Base-by-base conservation (phyloP, 345 rosid species). In the Acer negundo region DNA sequence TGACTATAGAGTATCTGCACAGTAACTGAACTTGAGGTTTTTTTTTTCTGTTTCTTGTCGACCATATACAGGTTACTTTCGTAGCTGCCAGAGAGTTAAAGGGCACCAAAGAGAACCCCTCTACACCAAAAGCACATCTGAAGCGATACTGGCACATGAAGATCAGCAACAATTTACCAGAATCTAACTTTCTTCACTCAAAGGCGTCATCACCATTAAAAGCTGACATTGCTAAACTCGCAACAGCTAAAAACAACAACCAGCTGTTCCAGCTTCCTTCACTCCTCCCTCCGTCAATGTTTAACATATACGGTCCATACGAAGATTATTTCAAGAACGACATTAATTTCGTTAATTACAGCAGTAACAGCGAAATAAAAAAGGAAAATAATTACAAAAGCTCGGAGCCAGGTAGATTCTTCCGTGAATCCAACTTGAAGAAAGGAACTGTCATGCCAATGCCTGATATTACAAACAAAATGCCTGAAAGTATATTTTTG, bases 61-160 rank as follows among this genome's bases (percentile, higher is more conserved):
- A 35, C 38, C 6, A 35, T 35, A 35, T 35, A 42, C 46, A 42
- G 46, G 46, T 9, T 42, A 42, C 46, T 42, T 42, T 42, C 46
- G 11, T 9, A 9, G 46, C 46, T 42, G 46, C 46, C 10, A 9
- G 46, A 42, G 46, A 53, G 6, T 53, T 53, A 12, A 19, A 13
- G n/a, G 56, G 67, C 6, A 5, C 6, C 63, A 85, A 79, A 9
- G 80, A 84, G 53, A 90, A 85, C 74, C 99, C 99, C 7, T 88
- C 93, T 62, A 86, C 97, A 2, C 97, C 99, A 0, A 92, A 86
- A 72, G 93, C 96, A 0, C 87, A 86, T n/a, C 79, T 95, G 31
- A 78, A 87, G 69, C 96, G 99, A 70, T 91, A 93, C 89, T 95
- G 98, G 99, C 89, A 90, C 85, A 91, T 91, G 67, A 86, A 85